A percentile compares a stretch with the other conserved stretches of the same genome.
Evolutionary conservation across 2,329 filamentous ascomycete species (phyloP).

Genomic region (Botryotinia convoluta): DNA sequence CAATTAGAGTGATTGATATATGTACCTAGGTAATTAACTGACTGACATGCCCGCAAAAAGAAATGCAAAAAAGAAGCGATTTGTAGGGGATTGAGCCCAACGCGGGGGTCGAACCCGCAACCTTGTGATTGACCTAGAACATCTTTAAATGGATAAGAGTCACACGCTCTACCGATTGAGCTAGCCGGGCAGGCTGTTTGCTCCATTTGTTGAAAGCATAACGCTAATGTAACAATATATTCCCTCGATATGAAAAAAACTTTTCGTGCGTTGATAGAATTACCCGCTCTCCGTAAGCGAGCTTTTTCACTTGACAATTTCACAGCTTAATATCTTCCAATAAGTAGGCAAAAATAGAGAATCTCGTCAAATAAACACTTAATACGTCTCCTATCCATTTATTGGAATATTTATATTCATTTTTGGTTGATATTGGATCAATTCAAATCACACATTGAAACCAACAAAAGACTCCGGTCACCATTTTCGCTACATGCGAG

Average conservation of each 20-base stretch:
- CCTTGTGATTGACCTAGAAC: conserved; percentile 40
- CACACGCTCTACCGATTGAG: conserved; percentile 39
- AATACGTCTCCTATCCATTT: neutral
- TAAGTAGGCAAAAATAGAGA: rapidly evolving
- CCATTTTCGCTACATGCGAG: neutral
- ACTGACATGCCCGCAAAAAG: neutral
- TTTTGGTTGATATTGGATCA: too few species aligned
- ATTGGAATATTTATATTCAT: neutral
- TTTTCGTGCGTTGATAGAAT: neutral
- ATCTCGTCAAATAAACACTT: neutral
- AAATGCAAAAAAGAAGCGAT: neutral
- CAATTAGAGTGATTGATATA: neutral
- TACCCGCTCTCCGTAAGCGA: neutral
- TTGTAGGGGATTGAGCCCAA: conserved; percentile 33
- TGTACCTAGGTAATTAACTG: too few species aligned
- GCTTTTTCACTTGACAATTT: neutral
- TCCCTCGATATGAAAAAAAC: rapidly evolving
- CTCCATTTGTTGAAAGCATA: rapidly evolving
- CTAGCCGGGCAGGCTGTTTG: conserved; percentile 30
- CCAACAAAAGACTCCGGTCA: neutral
- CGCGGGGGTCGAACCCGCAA: conserved; percentile 46
- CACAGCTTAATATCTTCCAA: neutral
- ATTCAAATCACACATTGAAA: neutral
- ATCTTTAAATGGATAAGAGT: conserved; percentile 29
- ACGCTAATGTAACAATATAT: rapidly evolving